phyloP scores from a whole-genome alignment of 1,284 basidiomycete genomes.

The Wallemia ichthyophaga region DNA sequence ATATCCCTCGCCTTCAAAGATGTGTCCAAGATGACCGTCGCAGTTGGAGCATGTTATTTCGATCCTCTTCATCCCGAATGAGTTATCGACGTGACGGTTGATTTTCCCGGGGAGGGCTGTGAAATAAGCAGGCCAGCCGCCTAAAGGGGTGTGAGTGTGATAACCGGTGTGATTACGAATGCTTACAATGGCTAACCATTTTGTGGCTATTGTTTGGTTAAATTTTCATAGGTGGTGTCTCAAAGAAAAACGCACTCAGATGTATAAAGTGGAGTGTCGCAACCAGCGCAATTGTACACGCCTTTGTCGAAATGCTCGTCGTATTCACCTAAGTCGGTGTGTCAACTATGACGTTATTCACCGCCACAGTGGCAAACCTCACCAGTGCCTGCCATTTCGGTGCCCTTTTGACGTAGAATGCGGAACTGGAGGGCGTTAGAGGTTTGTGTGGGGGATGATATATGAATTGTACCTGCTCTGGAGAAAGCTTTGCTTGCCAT shows the following conservation, averaged over 20 bases:
- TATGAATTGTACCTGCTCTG: neutral
- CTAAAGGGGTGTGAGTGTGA: neutral
- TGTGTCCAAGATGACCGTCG: conserved; percentile 18
- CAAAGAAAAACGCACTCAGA: conserved; percentile 13
- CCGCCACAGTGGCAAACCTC: neutral
- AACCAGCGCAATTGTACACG: conserved; percentile 15
- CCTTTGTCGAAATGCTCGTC: conserved; percentile 3
- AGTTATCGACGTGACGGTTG: conserved; percentile 13
- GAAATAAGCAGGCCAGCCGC: neutral
- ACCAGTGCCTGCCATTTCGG: neutral
- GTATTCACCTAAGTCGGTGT: neutral
- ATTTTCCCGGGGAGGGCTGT: conserved; percentile 10
- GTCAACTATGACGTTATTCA: neutral
- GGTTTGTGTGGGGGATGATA: no score
- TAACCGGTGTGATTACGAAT: neutral
- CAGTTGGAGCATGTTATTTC: conserved; percentile 18
- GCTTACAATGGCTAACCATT: neutral
- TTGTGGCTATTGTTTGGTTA: neutral
- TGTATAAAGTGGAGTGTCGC: conserved; percentile 15
- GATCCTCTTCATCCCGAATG: conserved; percentile 16
- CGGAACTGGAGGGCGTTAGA: neutral
- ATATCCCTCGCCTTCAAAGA: conserved; percentile 12
- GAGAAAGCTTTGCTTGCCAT: neutral
- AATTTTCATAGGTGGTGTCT: conserved; percentile 3
- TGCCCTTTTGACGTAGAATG: neutral